Conservation (phyloP, 352 stramenopile species). For the Detonula confervacea region DNA sequence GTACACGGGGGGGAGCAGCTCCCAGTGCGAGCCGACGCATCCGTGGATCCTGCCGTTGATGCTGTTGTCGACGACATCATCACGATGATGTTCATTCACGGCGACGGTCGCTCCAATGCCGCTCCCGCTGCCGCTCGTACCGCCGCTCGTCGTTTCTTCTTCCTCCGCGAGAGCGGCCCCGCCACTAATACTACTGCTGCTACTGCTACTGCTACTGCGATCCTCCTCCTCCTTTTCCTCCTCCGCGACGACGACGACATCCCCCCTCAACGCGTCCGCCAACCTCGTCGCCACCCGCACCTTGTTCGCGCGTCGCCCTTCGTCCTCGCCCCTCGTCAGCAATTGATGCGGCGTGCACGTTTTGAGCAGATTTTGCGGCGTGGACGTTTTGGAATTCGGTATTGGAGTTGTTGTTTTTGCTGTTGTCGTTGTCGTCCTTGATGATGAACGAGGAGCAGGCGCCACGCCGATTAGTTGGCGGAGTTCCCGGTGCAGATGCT, state of each 20-base stretch:
- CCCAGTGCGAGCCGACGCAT: conserved; percentile 60
- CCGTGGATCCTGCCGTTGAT: conserved; percentile 50
- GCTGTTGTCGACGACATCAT: too few species aligned
- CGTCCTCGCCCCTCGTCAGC: conserved; percentile 29
- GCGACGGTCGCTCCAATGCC: too few species aligned
- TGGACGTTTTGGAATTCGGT: not conserved
- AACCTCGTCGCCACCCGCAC: conserved; percentile 33
- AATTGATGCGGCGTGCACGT: conserved; percentile 21
- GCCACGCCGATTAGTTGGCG: conserved; percentile 25
- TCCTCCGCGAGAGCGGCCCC: too few species aligned
- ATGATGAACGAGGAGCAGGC: not conserved
- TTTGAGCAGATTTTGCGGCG: conserved; percentile 18
- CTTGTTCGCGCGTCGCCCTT: conserved; percentile 44
- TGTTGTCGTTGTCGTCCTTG: too few species aligned
- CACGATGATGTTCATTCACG: too few species aligned
- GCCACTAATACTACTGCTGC: too few species aligned
- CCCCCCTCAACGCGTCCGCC: conserved; percentile 35
- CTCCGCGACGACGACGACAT: conserved; percentile 18
- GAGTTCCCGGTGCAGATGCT: conserved; percentile 42
- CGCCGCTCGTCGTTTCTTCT: too few species aligned
- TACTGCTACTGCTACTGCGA: too few species aligned
- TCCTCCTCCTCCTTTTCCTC: not conserved
- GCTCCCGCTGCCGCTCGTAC: too few species aligned
- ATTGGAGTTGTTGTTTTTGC: not conserved
- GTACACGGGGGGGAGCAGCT: conserved; percentile 51